Percentiles rank a stretch among this genome's conserved stretches.
These are phyloP conservation scores for Pleurotus djamor DNA, from an alignment of 768 basidiomycete species.

Conservation along the genomic window DNA sequence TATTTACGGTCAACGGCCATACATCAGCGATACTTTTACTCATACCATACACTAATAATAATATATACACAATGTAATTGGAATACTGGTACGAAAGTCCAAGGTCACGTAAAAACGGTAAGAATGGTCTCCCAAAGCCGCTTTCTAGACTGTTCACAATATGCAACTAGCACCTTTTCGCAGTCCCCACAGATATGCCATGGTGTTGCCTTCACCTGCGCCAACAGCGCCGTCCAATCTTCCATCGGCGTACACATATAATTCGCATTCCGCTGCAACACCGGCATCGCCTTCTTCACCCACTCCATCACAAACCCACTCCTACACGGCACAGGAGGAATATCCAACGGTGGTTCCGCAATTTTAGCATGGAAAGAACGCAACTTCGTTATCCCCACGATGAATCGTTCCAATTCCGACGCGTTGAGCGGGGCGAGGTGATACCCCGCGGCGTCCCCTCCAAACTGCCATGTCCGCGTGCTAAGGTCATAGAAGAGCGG, in stretches of 20 bases:
- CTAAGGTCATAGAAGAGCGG: slow-evolving; percentile 6
- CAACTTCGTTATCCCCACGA: background rate
- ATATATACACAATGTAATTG: background rate
- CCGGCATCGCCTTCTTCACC: background rate
- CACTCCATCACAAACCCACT: background rate
- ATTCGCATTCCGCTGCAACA: background rate
- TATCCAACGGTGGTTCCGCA: background rate
- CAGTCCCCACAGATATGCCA: background rate
- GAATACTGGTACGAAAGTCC: background rate
- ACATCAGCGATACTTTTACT: too few relatives aligned
- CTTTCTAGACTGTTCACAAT: slow-evolving; percentile 1
- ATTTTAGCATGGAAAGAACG: background rate
- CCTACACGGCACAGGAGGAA: background rate
- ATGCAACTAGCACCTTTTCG: background rate
- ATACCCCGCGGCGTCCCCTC: background rate
- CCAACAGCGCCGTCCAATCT: background rate
- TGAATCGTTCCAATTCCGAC: background rate
- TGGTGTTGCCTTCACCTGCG: background rate
- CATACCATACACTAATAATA: background rate
- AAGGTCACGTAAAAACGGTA: background rate
- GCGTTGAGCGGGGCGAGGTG: slow-evolving; percentile 1
- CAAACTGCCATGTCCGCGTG: slow-evolving; percentile 4
- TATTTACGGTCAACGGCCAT: too few relatives aligned
- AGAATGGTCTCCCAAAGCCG: background rate
- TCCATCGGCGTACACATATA: slow-evolving; percentile 4